Conservation (phyloP, 1,284 basidiomycete genomes). For the Malassezia equina region DNA sequence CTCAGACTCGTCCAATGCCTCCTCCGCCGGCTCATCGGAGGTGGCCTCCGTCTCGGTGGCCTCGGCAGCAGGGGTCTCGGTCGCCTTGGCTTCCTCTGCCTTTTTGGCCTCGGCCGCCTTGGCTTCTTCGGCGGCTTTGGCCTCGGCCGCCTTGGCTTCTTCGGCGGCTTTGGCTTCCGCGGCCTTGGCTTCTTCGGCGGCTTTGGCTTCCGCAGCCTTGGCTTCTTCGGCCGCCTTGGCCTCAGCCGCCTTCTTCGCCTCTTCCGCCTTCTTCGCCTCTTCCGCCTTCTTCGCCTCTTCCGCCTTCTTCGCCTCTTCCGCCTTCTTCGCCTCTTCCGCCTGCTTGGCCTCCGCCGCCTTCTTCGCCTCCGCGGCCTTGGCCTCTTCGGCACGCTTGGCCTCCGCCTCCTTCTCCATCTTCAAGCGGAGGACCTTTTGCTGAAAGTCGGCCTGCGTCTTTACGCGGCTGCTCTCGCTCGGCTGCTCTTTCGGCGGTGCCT, state of each 20-base stretch:
- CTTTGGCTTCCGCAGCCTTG: conserved; percentile 9
- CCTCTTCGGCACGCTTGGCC: conserved; percentile 25
- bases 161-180: conserved; percentile 22
- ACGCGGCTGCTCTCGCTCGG: conserved; percentile 28
- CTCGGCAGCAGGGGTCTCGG: too few species aligned
- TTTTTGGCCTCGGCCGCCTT: conserved; percentile 12
- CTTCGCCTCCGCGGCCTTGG: conserved; percentile 16
- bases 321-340: conserved; percentile 17
- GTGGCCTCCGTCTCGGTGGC: conserved; percentile 19
- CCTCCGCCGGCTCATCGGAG: conserved; percentile 21
- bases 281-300: conserved; percentile 10
- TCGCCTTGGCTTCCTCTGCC: conserved; percentile 17
- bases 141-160: conserved; percentile 13
- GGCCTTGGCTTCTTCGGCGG: conserved; percentile 7
- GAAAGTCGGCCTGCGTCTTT: conserved; percentile 37
- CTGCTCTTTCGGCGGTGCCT: conserved; percentile 16
- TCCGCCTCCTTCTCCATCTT: conserved; percentile 19
- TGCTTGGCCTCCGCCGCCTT: conserved; percentile 20
- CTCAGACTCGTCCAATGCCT: conserved; percentile 13
- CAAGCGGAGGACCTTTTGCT: conserved; percentile 25
- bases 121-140: conserved; percentile 14
- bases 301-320: conserved; percentile 12
- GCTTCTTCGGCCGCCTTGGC: conserved; percentile 24
- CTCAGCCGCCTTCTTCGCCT: conserved; percentile 19
- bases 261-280: conserved; percentile 18